Evolutionary conservation across 73 alveolate genomes (phyloP).

Genomic region (Uronychia setigera): DNA sequence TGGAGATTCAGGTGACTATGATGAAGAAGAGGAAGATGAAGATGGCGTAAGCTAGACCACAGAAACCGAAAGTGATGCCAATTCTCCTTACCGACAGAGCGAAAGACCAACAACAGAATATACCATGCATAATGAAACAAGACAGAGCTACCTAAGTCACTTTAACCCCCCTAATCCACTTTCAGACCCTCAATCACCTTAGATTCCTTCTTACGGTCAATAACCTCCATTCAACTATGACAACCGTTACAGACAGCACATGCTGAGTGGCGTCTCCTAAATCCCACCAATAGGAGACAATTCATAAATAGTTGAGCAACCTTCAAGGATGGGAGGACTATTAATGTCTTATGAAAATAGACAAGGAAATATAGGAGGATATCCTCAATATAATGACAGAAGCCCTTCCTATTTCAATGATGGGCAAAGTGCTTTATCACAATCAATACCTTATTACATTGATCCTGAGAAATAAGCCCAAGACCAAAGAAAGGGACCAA

Average conservation of each 20-base stretch:
- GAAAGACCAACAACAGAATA: neutral
- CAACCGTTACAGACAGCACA: neutral
- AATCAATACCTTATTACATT: no score
- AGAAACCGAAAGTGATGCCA: no score
- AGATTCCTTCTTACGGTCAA: neutral
- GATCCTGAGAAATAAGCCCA: no score
- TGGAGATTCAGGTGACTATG: no score
- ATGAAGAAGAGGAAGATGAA: no score
- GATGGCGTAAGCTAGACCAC: no score
- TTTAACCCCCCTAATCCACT: neutral
- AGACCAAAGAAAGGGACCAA: no score
- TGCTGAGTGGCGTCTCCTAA: neutral
- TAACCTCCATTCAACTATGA: neutral
- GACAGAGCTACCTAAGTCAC: neutral
- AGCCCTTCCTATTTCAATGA: neutral
- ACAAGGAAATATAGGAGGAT: no score
- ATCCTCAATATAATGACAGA: no score
- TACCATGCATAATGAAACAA: neutral
- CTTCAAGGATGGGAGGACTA: constrained; percentile 2
- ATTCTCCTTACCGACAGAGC: neutral
- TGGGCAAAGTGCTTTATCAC: no score
- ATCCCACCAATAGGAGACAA: neutral
- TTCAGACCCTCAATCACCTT: neutral
- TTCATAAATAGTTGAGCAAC: neutral
- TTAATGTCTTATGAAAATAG: neutral